Evolutionary conservation across 192 early-diverging fungal species (phyloP), one percentile per base, ranked within the genome.

Genomic region (Coemansia sp.): DNA sequence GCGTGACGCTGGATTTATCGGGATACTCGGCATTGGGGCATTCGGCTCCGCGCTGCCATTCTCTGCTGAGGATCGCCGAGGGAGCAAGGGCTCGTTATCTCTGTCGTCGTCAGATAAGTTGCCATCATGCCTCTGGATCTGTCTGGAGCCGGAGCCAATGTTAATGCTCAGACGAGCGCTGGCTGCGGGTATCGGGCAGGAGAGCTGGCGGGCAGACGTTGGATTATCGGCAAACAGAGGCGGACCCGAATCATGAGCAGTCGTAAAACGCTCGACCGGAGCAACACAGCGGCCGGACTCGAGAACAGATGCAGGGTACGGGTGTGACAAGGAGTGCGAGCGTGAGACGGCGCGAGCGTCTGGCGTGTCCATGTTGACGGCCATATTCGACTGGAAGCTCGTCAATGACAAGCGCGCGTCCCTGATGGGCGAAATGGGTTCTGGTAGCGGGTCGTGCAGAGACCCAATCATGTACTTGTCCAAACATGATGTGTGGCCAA

Each of bases 321-420:
- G 78, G 43, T 81, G 74, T 1, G 78, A 81, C 24, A 67, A 43
- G 24, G 78, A 81, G 36, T 67, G 71, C 22, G 77, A 71, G 15
- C 72, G 72, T 36, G 65, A 74, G 7, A 67, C 12, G 12, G 46
- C 53, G 2, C 60, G 60, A 27, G 39, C 57, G 8, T 54, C 40
- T 27, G 71, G 65, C 1, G 62, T 54, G 49, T 71, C 67, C 14
- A 80, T 29, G 59, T 80, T 71, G 37, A 68, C 71, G 2, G 72
- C 77, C 64, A 80, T 64, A 38, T 74, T 80, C 27, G 77, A 71
- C 32, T 67, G 68, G 65, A 71, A 80, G 68, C 77, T 80, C 62
- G 64, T 64, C 39, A 80, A 67, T 12, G 77, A 80, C 46, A 74
- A 36, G 36, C 77, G 77, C 2, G 68, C 68, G 3, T 42, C 72